Conservation (phyloP, 225 moss, liverwort and hornwort species). For the Ulota crispa region DNA sequence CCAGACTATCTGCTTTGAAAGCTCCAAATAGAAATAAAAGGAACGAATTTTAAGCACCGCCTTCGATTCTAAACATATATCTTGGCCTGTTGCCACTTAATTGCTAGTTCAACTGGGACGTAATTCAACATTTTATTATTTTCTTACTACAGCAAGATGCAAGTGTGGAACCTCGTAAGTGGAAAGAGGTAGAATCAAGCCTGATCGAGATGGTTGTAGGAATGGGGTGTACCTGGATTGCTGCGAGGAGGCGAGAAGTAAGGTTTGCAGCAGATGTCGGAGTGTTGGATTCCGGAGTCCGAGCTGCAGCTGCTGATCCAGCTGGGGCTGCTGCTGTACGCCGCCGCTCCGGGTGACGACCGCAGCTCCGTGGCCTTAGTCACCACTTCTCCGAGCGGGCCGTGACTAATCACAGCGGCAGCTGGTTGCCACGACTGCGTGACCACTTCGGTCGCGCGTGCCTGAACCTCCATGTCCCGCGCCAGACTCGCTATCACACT, state of each 20-base stretch:
- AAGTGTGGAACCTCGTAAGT: neutral
- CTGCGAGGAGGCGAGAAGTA: constrained; percentile 41
- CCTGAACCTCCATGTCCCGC: constrained; percentile 17
- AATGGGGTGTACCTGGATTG: constrained; percentile 30
- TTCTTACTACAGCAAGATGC: neutral
- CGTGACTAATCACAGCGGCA: neutral
- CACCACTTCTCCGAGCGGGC: constrained; percentile 47
- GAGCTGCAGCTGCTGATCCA: constrained; percentile 47
- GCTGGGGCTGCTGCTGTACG: constrained; percentile 48
- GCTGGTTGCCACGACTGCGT: constrained; percentile 1
- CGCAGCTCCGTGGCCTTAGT: constrained; percentile 40
- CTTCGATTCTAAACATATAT: too few relatives aligned
- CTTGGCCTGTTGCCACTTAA: too few relatives aligned
- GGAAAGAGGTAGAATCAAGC: neutral
- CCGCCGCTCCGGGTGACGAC: constrained; percentile 26
- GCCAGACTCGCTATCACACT: constrained; percentile 9
- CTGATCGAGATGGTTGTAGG: neutral
- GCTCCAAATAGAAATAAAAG: too few relatives aligned
- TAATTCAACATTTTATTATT: too few relatives aligned
- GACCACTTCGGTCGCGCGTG: constrained; percentile 9
- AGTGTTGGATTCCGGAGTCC: constrained; percentile 46
- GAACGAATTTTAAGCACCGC: too few relatives aligned
- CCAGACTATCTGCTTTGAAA: too few relatives aligned
- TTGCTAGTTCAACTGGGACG: too few relatives aligned
- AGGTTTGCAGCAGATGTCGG: constrained; percentile 44